These are phyloP conservation scores for Lotmaria passim DNA, from an alignment of 208 protist genomes.

Conservation along the genomic window DNA sequence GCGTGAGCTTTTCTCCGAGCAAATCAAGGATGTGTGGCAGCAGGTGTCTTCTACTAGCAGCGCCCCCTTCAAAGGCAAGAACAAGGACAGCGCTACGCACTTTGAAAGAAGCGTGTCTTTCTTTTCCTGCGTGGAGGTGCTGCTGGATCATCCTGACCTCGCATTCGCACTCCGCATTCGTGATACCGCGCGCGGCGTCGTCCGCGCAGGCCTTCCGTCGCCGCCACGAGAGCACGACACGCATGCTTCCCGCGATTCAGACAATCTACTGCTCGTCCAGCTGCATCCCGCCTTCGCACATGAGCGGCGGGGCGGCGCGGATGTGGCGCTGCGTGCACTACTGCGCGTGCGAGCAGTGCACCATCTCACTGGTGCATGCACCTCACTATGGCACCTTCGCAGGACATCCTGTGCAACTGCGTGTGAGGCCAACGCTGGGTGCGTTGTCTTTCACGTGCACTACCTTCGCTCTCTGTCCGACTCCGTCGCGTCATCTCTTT, in stretches of 20 bases:
- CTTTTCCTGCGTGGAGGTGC: slow-evolving; percentile 43
- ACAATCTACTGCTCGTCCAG: slow-evolving; percentile 19
- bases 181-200: neutral
- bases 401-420: no score
- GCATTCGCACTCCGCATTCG: slow-evolving; percentile 47
- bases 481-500: neutral
- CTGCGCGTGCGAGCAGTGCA: neutral
- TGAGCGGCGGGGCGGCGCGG: slow-evolving; percentile 32
- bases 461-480: neutral
- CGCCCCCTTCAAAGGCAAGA: no score
- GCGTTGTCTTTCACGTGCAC: no score
- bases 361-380: neutral
- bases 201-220: neutral
- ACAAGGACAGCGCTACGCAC: neutral
- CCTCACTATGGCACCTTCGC: no score
- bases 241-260: neutral
- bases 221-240: neutral
- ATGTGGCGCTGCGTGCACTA: slow-evolving; percentile 13
- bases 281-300: slow-evolving; percentile 50
- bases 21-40: neutral
- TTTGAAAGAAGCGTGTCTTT: neutral
- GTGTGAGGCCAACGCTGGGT: no score
- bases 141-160: slow-evolving; percentile 63
- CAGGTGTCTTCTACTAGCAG: no score
- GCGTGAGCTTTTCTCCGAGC: slow-evolving; percentile 6